These are phyloP conservation scores for Xylaria acuta DNA, from an alignment of 495 filamentous ascomycete genomes.

Conservation along the genomic window DNA sequence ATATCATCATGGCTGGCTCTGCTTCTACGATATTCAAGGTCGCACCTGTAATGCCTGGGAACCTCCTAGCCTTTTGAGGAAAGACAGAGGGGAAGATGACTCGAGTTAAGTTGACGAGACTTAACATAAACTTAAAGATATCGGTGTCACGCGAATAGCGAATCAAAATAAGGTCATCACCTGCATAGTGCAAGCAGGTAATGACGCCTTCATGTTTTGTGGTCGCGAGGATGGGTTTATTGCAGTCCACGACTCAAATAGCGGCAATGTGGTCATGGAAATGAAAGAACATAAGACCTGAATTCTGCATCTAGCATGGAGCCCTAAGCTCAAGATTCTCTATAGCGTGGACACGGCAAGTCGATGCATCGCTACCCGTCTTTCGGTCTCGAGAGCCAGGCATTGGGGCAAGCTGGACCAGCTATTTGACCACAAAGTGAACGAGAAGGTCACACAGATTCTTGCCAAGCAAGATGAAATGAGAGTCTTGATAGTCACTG, in stretches of 20 bases:
- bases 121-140: constrained; percentile 14
- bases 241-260: constrained; percentile 28
- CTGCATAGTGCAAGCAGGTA: constrained; percentile 27
- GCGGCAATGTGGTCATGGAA: constrained; percentile 25
- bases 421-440: not conserved
- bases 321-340: constrained; percentile 28
- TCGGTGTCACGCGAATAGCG: not conserved
- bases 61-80: constrained; percentile 32
- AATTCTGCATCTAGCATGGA: constrained; percentile 36
- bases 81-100: constrained; percentile 31
- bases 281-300: constrained; percentile 29
- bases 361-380: constrained; percentile 31
- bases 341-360: constrained; percentile 31
- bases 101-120: constrained; percentile 35
- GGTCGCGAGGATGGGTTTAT: constrained; percentile 36
- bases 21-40: constrained; percentile 33
- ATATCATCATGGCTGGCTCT: not conserved
- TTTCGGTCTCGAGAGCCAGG: not conserved
- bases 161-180: constrained; percentile 24
- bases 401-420: not conserved
- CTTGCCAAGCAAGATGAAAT: constrained; percentile 3
- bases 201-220: constrained; percentile 30
- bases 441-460: not conserved
- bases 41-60: constrained; percentile 36
- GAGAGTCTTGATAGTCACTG: not conserved